Evolutionary conservation across 148 eudicot species (phyloP), one percentile per base, ranked within the genome.

Genomic region (Nyssa sinensis): DNA sequence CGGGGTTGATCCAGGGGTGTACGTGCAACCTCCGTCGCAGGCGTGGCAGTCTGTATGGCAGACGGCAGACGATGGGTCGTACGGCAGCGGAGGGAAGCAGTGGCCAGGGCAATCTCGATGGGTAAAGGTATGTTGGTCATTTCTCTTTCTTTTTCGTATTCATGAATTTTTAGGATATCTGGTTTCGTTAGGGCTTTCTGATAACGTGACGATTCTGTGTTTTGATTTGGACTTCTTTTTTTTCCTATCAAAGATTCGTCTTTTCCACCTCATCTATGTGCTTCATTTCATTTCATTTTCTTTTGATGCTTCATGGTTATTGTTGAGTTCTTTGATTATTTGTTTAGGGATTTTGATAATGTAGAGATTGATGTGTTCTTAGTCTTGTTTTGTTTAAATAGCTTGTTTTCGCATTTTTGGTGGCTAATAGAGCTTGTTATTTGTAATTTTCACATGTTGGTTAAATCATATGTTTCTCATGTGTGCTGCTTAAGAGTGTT

Each of bases 31-130:
- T 13, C 92, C 97, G 6, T 85, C 94, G 16, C 85, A 84, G 74
- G 91, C 95, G 59, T 92, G 97, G 97, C 97, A 93, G 85, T 84
- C 89, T 44, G 93, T 90, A 62, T 93, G 97, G 97, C 95, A 93
- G 85, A 55, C 76, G 61, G 76, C n/a, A 14, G 90, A 82, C 37
- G 89, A 85, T 62, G 91, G 81, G 24, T 78, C 79, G 11, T 87
- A 78, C 60, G 93, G 73, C 24, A 23, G 80, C 58, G 86, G 80
- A 11, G 89, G 79, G 27, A n/a, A 77, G 77, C 66, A 69, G 67
- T 44, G 78, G 76, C 23, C 91, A 87, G 71, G 87, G 84, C 6
- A 82, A 72, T 74, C 84, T 87, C 27, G 93, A 90, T 51, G 90
- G 85, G 44, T 85, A 92, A 80, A 88, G 92, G 93, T 88, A 57